Evolutionary conservation across 1,139 yeast genomes (phyloP).

Genomic region (Meyerozyma guilliermondii): DNA sequence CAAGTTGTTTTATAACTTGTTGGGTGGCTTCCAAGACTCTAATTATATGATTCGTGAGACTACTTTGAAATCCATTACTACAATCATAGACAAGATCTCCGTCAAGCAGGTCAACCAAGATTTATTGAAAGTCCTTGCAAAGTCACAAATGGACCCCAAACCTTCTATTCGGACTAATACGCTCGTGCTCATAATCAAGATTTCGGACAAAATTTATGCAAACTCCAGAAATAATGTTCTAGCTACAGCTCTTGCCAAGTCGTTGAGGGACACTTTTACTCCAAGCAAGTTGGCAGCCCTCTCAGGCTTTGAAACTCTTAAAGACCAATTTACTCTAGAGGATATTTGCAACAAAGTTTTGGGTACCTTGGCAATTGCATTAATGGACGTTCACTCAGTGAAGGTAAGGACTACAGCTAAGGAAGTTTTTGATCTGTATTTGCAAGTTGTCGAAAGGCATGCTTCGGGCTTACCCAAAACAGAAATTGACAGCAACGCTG

Average conservation of each 20-base stretch:
- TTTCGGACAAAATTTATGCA: conserved; percentile 59
- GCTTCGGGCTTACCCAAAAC: conserved; percentile 51
- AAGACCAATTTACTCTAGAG: conserved; percentile 64
- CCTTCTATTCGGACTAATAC: conserved; percentile 87
- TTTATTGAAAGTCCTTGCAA: conserved; percentile 72
- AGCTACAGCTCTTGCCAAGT: conserved; percentile 81
- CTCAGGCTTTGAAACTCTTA: conserved; percentile 62
- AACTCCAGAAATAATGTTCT: conserved; percentile 65
- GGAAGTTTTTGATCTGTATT: conserved; percentile 57
- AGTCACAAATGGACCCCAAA: conserved; percentile 79
- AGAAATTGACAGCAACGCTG: conserved; percentile 38
- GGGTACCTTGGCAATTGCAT: conserved; percentile 79
- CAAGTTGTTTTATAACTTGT: conserved; percentile 60
- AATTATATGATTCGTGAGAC: conserved; percentile 77
- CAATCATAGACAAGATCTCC: conserved; percentile 61
- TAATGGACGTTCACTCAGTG: conserved; percentile 65
- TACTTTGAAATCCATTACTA: conserved; percentile 66
- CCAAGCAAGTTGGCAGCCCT: conserved; percentile 78
- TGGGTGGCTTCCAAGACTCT: conserved; percentile 82
- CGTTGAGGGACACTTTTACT: conserved; percentile 73
- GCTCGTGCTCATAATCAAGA: conserved; percentile 65
- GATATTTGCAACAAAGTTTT: conserved; percentile 79
- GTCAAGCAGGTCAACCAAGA: conserved; percentile 87
- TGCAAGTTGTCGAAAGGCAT: conserved; percentile 59
- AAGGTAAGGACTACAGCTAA: conserved; percentile 72